Base-by-base conservation (phyloP, 1,284 basidiomycete species). In the Cerrena zonata region DNA sequence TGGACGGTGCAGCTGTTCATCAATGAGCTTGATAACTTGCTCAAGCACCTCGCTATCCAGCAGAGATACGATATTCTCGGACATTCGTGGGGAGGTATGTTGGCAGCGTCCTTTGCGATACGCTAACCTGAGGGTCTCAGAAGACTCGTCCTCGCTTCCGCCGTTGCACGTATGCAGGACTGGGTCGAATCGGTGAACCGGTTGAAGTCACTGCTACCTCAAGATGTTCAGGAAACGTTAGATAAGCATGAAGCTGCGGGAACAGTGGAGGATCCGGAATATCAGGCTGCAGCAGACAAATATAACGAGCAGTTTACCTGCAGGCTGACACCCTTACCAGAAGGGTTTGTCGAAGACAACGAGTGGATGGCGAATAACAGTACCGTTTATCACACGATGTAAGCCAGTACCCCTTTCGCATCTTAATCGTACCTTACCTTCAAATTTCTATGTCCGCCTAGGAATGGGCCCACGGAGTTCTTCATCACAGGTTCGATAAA, bases 61-160 rank as follows among this genome's bases (percentile, higher is more conserved):
- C 54, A 49, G 12, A n/a, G n/a, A n/a, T 78, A 70, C 57, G 68
- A 69, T 50, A 53, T 79, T 3, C 52, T 73, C 3, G 76, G 77
- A 1, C 76, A 79, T 47, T 78, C 74, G n/a, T 78, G 73, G 72
- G 78, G 77, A n/a, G 75, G 67, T 4, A 78, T 78, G 65, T 62
- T 79, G n/a, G 76, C 63, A 0, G 61, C 69, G 61, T 55, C 40
- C 60, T 67, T 41, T 47, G 66, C 58, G 46, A 57, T 40, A 47
- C 54, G 45, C 15, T 55, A 55, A 13, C 75, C 76, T 0, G 50
- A 53, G 3, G 74, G 75, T 1, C 52, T 80, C 15, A 66, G 65
- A 42, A 65, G 58, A 4, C 65, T 80, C 5, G 55, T 77, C 15
- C 53, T 78, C 7, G 51, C 68, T 11, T 61, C 67, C 41, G 61